Conservation (phyloP, 169 alveolate species). For the Plasmodium ovale region DNA sequence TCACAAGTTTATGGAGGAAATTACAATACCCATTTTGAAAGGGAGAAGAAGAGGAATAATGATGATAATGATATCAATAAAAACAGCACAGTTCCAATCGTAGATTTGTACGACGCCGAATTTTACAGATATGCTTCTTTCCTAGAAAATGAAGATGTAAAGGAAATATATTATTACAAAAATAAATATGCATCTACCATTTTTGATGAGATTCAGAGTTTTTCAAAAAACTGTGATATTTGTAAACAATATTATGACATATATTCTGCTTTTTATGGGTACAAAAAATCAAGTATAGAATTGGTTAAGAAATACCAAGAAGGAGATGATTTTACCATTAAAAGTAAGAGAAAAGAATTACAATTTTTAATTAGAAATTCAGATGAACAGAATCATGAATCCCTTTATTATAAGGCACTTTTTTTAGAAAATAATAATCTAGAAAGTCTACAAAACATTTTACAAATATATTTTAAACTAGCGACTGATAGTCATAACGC, state of each 20-base stretch:
- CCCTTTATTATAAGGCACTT: conserved; percentile 39
- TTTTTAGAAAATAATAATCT: conserved; percentile 58
- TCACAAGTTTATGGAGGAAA: too few relatives aligned
- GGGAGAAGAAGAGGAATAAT: background rate
- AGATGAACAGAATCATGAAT: conserved; percentile 55
- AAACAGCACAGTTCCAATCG: background rate
- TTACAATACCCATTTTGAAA: too few relatives aligned
- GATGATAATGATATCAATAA: background rate
- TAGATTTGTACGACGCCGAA: conserved; percentile 21
- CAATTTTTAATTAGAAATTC: conserved; percentile 31
- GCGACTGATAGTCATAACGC: conserved; percentile 65
- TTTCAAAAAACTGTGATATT: conserved; percentile 61
- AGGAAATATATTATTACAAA: conserved; percentile 67
- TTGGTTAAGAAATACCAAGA: conserved; percentile 51
- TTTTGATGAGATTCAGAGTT: conserved; percentile 71
- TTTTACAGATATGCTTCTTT: conserved; percentile 46
- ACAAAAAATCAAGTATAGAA: conserved; percentile 36
- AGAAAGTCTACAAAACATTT: conserved; percentile 43
- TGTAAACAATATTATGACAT: conserved; percentile 75
- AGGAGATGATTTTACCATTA: conserved; percentile 71
- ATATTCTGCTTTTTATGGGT: conserved; percentile 74
- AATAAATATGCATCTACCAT: conserved; percentile 47
- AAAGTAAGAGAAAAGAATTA: conserved; percentile 67
- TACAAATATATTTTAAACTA: conserved; percentile 51
- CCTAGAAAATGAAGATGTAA: conserved; percentile 39